A percentile compares a stretch with the other conserved stretches of the same genome.
Conservation (phyloP, 2,329 filamentous ascomycete genomes). For the Ophiostoma quercus region DNA sequence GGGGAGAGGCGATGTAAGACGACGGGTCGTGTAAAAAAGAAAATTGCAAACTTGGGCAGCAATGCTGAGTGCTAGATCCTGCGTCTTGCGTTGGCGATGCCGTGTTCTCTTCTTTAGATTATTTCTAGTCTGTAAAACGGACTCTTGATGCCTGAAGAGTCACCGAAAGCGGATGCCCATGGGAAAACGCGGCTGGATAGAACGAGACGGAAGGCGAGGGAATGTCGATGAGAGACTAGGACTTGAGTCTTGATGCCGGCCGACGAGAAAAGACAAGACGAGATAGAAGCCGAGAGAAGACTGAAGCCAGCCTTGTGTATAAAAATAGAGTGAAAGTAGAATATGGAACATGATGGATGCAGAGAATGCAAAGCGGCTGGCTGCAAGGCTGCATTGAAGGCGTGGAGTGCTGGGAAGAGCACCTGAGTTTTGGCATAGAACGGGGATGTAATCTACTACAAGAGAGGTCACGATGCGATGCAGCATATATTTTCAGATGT, state of each 20-base stretch:
- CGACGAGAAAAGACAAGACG: not conserved
- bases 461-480: not conserved
- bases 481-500: not conserved
- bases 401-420: not conserved
- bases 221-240: not conserved
- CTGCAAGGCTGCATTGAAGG: not conserved
- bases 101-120: not conserved
- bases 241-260: not conserved
- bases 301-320: not conserved
- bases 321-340: not conserved
- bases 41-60: slow-evolving; percentile 24
- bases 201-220: not conserved
- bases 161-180: not conserved
- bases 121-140: not conserved
- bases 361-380: not conserved
- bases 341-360: not conserved
- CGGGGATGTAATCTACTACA: not conserved
- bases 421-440: not conserved
- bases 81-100: slow-evolving; percentile 11
- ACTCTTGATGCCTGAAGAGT: slow-evolving; percentile 9
- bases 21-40: not conserved
- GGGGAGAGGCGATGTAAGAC: slow-evolving; percentile 4
- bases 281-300: not conserved
- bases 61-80: slow-evolving; percentile 20
- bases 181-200: not conserved